These are phyloP conservation scores for Aureobasidium sp. DNA, from an alignment of 2,329 filamentous ascomycete species.

Conservation along the genomic window DNA sequence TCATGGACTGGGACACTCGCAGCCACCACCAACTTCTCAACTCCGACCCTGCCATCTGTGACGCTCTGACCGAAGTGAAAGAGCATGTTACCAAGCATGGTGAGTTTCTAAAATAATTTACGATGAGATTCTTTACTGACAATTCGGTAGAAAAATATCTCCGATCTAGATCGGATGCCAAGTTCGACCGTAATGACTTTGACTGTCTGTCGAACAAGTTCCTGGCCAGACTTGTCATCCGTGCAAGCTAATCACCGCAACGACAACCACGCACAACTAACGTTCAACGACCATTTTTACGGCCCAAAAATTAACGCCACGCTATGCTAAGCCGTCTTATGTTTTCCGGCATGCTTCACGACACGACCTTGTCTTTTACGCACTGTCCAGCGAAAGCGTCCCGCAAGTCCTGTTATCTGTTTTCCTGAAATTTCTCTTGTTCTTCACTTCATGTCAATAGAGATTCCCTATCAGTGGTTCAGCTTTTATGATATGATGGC, in stretches of 20 bases:
- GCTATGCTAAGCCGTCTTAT: constrained; percentile 4
- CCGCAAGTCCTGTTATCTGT: neutral
- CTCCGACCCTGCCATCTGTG: constrained; percentile 86
- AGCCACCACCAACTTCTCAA: constrained; percentile 87
- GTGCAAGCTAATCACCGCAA: constrained; percentile 59
- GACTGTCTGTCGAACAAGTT: constrained; percentile 97
- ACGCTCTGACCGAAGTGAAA: constrained; percentile 92
- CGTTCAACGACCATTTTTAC: constrained; percentile 16
- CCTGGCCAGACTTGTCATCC: constrained; percentile 90
- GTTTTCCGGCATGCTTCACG: constrained; percentile 12
- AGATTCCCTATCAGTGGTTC: constrained; percentile 1
- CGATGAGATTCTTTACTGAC: constrained; percentile 15
- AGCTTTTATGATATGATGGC: constrained; percentile 9
- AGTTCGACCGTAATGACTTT: constrained; percentile 87
- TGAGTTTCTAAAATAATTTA: constrained; percentile 43
- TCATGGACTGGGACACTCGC: constrained; percentile 88
- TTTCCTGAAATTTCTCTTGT: neutral
- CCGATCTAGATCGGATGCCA: constrained; percentile 67
- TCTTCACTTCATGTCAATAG: constrained; percentile 13
- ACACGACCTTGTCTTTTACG: constrained; percentile 13
- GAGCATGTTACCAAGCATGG: constrained; percentile 90
- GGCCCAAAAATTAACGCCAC: constrained; percentile 3
- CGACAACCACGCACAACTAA: constrained; percentile 1
- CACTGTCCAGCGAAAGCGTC: constrained; percentile 6
- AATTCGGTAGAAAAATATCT: constrained; percentile 68